These are phyloP conservation scores for Pythium aquatile DNA, from an alignment of 352 stramenopile species.

Conservation along the genomic window DNA sequence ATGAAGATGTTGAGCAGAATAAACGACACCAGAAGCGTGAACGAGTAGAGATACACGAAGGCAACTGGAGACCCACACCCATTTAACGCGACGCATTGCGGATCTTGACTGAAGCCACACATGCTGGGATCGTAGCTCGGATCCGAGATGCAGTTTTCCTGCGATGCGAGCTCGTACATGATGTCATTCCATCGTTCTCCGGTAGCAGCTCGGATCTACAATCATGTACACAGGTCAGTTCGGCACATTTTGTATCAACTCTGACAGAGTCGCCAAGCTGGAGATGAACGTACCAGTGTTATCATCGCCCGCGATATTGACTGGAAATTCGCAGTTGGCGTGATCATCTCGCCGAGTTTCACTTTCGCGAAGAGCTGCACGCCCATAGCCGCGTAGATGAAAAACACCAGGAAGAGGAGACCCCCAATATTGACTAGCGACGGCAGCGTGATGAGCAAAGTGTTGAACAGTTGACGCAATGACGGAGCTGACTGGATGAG, in stretches of 20 bases:
- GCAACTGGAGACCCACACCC: constrained; percentile 73
- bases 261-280: too few relatives aligned
- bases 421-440: constrained; percentile 86
- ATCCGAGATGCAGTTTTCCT: constrained; percentile 45
- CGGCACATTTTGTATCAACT: too few relatives aligned
- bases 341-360: constrained; percentile 61
- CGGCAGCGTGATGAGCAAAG: constrained; percentile 82
- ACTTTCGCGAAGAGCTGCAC: constrained; percentile 91
- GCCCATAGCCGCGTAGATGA: constrained; percentile 90
- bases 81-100: constrained; percentile 46
- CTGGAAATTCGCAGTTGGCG: constrained; percentile 85
- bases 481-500: constrained; percentile 72
- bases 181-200: constrained; percentile 92
- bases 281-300: constrained; percentile 57
- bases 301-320: constrained; percentile 70
- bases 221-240: too few relatives aligned
- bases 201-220: constrained; percentile 48
- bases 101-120: constrained; percentile 51
- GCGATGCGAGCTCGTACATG: constrained; percentile 80
- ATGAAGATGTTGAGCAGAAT: constrained; percentile 93
- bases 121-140: constrained; percentile 47
- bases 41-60: constrained; percentile 84
- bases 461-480: constrained; percentile 88
- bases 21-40: constrained; percentile 88
- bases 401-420: constrained; percentile 89